Evolutionary conservation across 495 filamentous ascomycete genomes (phyloP), one percentile per base, ranked within the genome.

Genomic region (Daldinia concentrica): DNA sequence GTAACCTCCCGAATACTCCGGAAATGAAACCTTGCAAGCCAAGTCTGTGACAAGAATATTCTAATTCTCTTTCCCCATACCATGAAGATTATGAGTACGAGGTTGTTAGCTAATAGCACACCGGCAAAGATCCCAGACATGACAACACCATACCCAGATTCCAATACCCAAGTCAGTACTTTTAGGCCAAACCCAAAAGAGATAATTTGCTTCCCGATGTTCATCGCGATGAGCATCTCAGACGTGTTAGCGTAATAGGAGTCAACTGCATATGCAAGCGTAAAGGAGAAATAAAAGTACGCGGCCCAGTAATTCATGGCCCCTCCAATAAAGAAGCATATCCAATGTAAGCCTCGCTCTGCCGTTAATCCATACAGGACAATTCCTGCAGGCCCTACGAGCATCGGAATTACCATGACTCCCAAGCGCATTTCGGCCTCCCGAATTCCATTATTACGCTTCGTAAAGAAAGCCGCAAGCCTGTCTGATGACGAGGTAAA

Each of bases 191-290:
- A 86, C 2, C 86, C 88, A 68, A 90, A 90, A 57, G 80, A 84
- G 52, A 90, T 87, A 4, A 85, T 83, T 75, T 89, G 87, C 65
- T 90, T 90, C n/a, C 88, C 88, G 26, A 90, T 71, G 66, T 89
- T 90, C 87, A 90, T 89, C 3, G 86, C 87, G 69, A 90, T 90
- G 30, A 90, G 78, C 88, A 90, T 89, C 73, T 90, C 87, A 0
- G 79, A 82, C 9, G 84, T 84, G 58, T 88, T 88, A 2, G 83
- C 79, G n/a, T 82, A 81, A 70, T 89, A 88, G 12, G 80, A 83
- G 73, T 89, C 87, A 12, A 89, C 84, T 1, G 86, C 85, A 54
- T 89, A 88, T 4, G 86, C 87, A 11, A 89, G 78, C n/a, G 85
- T 86, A 62, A 88, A 87, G 5, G 82, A 83, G 75, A 89, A 89